These are phyloP conservation scores for Lichina pygmaea DNA, from an alignment of 495 filamentous ascomycete species.

Conservation along the genomic window DNA sequence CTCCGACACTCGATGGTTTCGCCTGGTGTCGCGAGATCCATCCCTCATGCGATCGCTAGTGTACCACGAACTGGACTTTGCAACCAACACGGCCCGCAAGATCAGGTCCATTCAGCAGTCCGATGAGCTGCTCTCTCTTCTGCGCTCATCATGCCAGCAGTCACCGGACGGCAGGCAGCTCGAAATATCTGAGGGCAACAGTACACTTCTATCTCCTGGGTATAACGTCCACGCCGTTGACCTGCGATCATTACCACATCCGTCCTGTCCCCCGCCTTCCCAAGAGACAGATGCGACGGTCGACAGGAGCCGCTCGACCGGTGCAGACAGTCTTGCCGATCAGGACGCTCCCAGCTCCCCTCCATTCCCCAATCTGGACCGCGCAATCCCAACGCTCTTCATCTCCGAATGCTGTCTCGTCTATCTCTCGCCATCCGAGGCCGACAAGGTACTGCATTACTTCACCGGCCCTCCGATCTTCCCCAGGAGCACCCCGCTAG, in stretches of 20 bases:
- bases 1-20: slow-evolving; percentile 70
- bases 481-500: slow-evolving; percentile 19
- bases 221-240: slow-evolving; percentile 69
- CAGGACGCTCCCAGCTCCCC: slow-evolving; percentile 25
- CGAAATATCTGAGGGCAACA: slow-evolving; percentile 12
- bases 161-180: slow-evolving; percentile 3
- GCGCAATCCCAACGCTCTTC: slow-evolving; percentile 19
- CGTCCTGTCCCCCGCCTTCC: slow-evolving; percentile 11
- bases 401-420: slow-evolving; percentile 86
- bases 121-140: slow-evolving; percentile 9
- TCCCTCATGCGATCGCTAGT: slow-evolving; percentile 16
- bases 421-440: slow-evolving; percentile 42
- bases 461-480: slow-evolving; percentile 27
- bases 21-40: slow-evolving; percentile 21
- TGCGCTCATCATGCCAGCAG: background rate
- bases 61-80: slow-evolving; percentile 90
- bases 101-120: slow-evolving; percentile 20
- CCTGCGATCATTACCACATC: slow-evolving; percentile 29
- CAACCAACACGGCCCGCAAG: slow-evolving; percentile 41
- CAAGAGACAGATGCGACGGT: slow-evolving; percentile 16
- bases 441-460: slow-evolving; percentile 33
- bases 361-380: slow-evolving; percentile 16
- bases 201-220: slow-evolving; percentile 16
- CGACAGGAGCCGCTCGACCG: too few relatives aligned
- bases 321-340: too few relatives aligned